Percentiles rank a stretch among this genome's conserved stretches.
Evolutionary conservation across 768 basidiomycete genomes (phyloP).

Genomic region (Mycena rebaudengoi): DNA sequence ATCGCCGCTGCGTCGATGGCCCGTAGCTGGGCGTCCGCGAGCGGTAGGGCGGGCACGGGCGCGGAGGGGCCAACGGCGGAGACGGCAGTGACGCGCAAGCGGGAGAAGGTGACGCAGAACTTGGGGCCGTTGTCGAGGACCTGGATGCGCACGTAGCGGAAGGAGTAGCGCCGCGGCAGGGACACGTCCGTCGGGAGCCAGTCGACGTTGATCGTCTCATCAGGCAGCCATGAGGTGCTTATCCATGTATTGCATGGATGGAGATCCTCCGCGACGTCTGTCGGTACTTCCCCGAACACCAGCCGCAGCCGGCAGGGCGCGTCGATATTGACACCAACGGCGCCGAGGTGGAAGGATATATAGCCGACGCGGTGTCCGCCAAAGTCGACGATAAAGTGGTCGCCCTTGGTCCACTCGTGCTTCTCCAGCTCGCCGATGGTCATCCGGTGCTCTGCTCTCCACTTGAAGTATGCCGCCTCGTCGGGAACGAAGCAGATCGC

Average conservation of each 20-base stretch:
- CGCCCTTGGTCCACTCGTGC: slow-evolving; percentile 6
- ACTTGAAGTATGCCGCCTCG: slow-evolving; percentile 7
- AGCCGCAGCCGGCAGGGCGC: slow-evolving; percentile 8
- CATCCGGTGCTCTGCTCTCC: background rate
- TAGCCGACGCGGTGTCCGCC: slow-evolving; percentile 9
- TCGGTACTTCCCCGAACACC: slow-evolving; percentile 7
- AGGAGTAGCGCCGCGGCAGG: slow-evolving; percentile 6
- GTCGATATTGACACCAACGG: slow-evolving; percentile 5
- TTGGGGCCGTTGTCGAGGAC: slow-evolving; percentile 1
- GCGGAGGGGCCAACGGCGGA: slow-evolving; percentile 1
- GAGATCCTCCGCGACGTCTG: slow-evolving; percentile 9
- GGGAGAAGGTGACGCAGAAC: background rate
- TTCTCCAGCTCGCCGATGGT: slow-evolving; percentile 3
- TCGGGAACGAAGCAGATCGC: slow-evolving; percentile 7
- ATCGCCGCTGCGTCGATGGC: slow-evolving; percentile 2
- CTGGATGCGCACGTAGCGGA: slow-evolving; percentile 9
- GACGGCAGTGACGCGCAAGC: slow-evolving; percentile 5
- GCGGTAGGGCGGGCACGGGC: background rate
- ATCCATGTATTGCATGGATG: slow-evolving; percentile 9
- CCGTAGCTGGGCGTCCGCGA: slow-evolving; percentile 6
- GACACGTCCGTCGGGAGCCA: slow-evolving; percentile 7
- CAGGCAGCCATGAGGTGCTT: slow-evolving; percentile 2
- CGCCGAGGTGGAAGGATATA: slow-evolving; percentile 8
- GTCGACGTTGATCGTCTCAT: slow-evolving; percentile 9
- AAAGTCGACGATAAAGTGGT: slow-evolving; percentile 6